phyloP scores from a whole-genome alignment of 306 rosid species.

The Corylus americana region DNA sequence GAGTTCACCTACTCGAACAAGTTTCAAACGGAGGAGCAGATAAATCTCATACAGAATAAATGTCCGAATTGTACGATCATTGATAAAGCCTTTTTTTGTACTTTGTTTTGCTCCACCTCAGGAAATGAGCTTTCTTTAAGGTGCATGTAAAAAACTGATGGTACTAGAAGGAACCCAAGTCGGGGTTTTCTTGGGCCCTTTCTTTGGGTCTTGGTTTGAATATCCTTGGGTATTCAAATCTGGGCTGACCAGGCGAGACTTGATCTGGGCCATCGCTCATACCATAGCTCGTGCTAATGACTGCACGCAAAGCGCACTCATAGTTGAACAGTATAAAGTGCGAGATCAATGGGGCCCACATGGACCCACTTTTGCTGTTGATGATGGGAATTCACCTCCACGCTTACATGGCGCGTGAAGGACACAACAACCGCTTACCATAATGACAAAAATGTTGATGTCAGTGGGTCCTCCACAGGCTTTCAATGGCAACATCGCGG shows the following conservation, averaged over 20 bases:
- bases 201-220: background rate
- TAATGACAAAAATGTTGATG: constrained; percentile 36
- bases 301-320: background rate
- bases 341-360: background rate
- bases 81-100: too few relatives aligned
- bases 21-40: too few relatives aligned
- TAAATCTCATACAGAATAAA: too few relatives aligned
- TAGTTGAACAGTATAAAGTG: background rate
- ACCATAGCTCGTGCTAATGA: background rate
- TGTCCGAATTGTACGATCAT: too few relatives aligned
- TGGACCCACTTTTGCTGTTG: constrained; percentile 3
- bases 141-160: too few relatives aligned
- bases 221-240: background rate
- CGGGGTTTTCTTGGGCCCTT: background rate
- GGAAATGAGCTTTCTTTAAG: too few relatives aligned
- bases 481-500: background rate
- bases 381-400: background rate
- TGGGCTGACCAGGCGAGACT: background rate
- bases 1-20: too few relatives aligned
- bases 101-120: too few relatives aligned
- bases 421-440: background rate
- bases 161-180: background rate
- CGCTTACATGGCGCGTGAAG: constrained; percentile 29
- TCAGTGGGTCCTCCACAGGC: constrained; percentile 42
- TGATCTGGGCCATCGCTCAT: background rate